A percentile compares a stretch with the other conserved stretches of the same genome.
Conservation (phyloP, 805 yeast genomes). For the Candida nonsorbophila region DNA sequence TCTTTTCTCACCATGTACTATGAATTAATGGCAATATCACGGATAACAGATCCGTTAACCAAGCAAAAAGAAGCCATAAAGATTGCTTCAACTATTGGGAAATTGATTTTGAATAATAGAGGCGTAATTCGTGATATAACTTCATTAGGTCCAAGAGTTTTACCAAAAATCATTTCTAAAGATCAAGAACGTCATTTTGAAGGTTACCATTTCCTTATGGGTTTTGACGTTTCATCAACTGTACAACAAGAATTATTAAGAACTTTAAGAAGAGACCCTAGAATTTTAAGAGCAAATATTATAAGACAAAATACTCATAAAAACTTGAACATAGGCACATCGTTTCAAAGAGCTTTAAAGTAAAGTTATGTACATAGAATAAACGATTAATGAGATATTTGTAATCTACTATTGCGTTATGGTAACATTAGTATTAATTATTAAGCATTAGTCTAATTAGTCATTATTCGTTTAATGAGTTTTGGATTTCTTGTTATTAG, state of each 20-base stretch:
- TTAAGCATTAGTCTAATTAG: no score
- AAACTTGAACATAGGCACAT: slow-evolving; percentile 51
- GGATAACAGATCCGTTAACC: slow-evolving; percentile 57
- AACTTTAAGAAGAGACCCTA: slow-evolving; percentile 80
- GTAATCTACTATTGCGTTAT: no score
- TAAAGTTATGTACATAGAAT: slow-evolving; percentile 1
- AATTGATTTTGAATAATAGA: slow-evolving; percentile 76
- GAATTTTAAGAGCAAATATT: slow-evolving; percentile 76
- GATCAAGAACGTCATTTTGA: slow-evolving; percentile 88
- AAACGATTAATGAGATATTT: neutral
- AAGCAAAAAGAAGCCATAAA: slow-evolving; percentile 36
- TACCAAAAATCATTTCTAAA: slow-evolving; percentile 78
- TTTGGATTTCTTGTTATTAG: no score
- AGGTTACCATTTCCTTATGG: slow-evolving; percentile 81
- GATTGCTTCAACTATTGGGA: slow-evolving; percentile 66
- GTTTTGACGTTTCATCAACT: slow-evolving; percentile 80
- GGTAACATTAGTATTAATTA: no score
- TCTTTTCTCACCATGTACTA: slow-evolving; percentile 56
- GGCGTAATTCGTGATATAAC: slow-evolving; percentile 87
- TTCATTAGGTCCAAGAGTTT: slow-evolving; percentile 69
- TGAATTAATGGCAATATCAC: slow-evolving; percentile 85
- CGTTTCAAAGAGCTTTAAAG: slow-evolving; percentile 42
- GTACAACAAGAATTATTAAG: slow-evolving; percentile 83
- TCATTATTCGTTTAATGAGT: no score
- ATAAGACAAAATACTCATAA: slow-evolving; percentile 55